Base-by-base conservation (phyloP, 257 asterid species). In the Solanum chilense region DNA sequence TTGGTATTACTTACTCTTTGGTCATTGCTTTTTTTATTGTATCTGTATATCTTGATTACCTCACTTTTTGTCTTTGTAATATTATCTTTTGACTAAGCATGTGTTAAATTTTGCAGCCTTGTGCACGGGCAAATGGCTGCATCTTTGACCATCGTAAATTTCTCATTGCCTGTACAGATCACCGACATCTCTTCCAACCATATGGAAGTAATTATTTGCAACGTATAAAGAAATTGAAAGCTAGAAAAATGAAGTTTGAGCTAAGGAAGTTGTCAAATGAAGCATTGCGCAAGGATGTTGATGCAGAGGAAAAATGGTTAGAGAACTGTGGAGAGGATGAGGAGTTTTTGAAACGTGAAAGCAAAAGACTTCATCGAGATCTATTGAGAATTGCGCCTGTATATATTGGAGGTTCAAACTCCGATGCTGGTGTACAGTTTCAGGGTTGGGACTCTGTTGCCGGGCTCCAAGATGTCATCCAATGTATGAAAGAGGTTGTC, bases 251-350 rank as follows among this genome's bases (percentile, higher is more conserved):
- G 93, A 96, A 93, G 91, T 80, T 95, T 90, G 99, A 95, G 89
- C 83, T 92, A 87, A 93, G 94, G 69, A 97, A 96, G 94, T 83
- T 88, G 89, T 90, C 98, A 85, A 93, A 94, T 90, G 98, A 96
- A 83, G 98, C 96, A 44, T 83, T 87, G 85, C 98, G 99, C 49
- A 96, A 93, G 91, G 99, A 97, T 91, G 81, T 93, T 88, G 99
- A 97, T 91, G 96, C 98, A 5, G 99, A 97, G 91, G 99, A 97
- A 88, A 97, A 95, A 88, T 97, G 98, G 99, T 86, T 97, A 82
- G 99, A 96, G 91, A 95, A 95, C 87, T 95, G 98, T 90, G 99
- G 99, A 88, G 99, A 96, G 94, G 99, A 97, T 91, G 99, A 97
- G 93, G 99, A 97, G 84, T 97, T 97, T 91, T 89, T 94, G 92